These are phyloP conservation scores for Triglochin maritima DNA, from an alignment of 106 monocot genomes.

Conservation along the genomic window DNA sequence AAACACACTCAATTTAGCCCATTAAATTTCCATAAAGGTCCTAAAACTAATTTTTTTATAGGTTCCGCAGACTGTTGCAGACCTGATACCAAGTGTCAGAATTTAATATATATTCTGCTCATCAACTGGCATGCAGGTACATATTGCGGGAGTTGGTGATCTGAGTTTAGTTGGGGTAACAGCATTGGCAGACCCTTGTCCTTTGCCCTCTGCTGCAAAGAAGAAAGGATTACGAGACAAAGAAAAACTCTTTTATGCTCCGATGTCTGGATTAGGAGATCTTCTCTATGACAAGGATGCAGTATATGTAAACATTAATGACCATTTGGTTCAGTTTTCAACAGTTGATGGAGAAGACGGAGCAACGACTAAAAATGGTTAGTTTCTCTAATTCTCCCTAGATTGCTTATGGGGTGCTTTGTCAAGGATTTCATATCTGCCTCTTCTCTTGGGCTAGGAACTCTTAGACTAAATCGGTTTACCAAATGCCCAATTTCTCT, in stretches of 20 bases:
- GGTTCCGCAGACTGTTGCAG: too few relatives aligned
- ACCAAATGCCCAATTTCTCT: too few relatives aligned
- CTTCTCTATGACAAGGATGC: conserved; percentile 98
- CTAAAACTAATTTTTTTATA: too few relatives aligned
- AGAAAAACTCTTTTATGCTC: conserved; percentile 94
- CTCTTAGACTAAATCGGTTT: too few relatives aligned
- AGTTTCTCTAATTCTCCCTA: background rate
- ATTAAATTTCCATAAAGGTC: too few relatives aligned
- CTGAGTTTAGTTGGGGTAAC: conserved; percentile 61
- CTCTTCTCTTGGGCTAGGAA: too few relatives aligned
- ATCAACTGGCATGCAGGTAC: conserved; percentile 36
- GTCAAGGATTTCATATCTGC: too few relatives aligned
- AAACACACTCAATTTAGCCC: too few relatives aligned
- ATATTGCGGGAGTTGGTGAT: conserved; percentile 94
- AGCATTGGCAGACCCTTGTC: conserved; percentile 76
- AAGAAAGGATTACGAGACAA: conserved; percentile 92
- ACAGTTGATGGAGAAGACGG: conserved; percentile 51
- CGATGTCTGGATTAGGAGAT: conserved; percentile 98
- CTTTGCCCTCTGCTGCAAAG: conserved; percentile 93
- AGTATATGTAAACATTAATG: conserved; percentile 93
- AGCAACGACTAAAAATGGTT: conserved; percentile 38
- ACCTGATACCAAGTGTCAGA: too few relatives aligned
- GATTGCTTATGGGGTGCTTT: background rate
- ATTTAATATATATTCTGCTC: too few relatives aligned
- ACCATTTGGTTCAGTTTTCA: conserved; percentile 90